Conservation (phyloP, 139 green algal species). For the Chlamydomonas urium region DNA sequence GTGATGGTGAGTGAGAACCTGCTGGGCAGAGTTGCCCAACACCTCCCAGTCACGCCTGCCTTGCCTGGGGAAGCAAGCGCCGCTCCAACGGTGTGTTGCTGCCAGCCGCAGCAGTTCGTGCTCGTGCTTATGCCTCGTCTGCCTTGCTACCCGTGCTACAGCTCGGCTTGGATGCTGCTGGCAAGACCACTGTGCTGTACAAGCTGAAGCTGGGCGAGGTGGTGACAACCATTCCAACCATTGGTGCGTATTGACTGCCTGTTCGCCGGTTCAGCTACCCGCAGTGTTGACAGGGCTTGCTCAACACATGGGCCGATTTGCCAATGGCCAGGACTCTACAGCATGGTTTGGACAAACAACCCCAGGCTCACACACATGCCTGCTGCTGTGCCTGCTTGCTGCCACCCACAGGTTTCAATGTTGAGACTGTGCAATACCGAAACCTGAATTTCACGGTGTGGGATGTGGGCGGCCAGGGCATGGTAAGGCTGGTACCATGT, state of each 20-base stretch:
- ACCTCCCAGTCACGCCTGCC: neutral
- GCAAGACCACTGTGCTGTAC: slow-evolving; percentile 99
- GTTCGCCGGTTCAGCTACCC: neutral
- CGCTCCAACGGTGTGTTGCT: neutral
- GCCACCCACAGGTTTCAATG: slow-evolving; percentile 79
- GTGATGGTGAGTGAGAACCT: slow-evolving; percentile 94
- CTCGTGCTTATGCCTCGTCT: neutral
- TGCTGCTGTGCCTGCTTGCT: neutral
- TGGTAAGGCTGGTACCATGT: slow-evolving; percentile 49
- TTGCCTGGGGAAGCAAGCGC: too few species aligned
- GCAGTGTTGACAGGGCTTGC: too few species aligned
- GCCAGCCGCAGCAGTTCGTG: neutral
- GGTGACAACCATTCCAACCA: slow-evolving; percentile 97
- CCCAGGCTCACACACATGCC: too few species aligned
- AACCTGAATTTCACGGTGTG: slow-evolving; percentile 96
- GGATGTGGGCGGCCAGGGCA: slow-evolving; percentile 92
- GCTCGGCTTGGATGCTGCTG: slow-evolving; percentile 94
- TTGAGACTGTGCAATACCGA: slow-evolving; percentile 96
- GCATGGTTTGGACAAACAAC: too few species aligned
- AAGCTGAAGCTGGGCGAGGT: slow-evolving; percentile 99
- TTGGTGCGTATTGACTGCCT: slow-evolving; percentile 59
- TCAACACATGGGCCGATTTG: too few species aligned
- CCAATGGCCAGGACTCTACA: too few species aligned
- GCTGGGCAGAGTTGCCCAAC: too few species aligned
- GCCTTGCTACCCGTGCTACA: too few species aligned